Percentiles rank a stretch among this genome's conserved stretches.
These are phyloP conservation scores for Syzygium oleosum DNA, from an alignment of 345 rosid species.

Conservation along the genomic window DNA sequence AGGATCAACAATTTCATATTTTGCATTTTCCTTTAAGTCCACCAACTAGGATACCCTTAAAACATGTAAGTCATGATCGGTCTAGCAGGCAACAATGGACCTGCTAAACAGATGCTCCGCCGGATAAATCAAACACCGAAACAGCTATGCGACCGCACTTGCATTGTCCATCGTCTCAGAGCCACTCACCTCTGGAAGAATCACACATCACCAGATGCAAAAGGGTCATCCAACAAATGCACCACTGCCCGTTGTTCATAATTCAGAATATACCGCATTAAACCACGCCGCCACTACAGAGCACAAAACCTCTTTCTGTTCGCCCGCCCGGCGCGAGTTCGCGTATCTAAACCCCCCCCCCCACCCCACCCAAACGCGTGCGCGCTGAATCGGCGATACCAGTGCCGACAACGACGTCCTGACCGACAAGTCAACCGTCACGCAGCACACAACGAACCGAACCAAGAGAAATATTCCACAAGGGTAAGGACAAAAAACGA, in stretches of 20 bases:
- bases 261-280: not conserved
- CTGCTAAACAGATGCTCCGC: not conserved
- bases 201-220: not conserved
- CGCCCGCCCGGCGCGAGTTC: not conserved
- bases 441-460: not conserved
- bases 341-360: not conserved
- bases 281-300: not conserved
- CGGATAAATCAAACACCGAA: not conserved
- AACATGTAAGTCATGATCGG: not conserved
- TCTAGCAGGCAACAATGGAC: not conserved
- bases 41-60: not conserved
- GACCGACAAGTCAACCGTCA: not conserved
- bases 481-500: not conserved
- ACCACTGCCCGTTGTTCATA: not conserved
- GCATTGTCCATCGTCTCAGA: not conserved
- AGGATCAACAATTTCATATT: not conserved
- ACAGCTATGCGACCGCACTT: fast-evolving
- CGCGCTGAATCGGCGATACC: not conserved
- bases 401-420: not conserved
- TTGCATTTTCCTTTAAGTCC: not conserved
- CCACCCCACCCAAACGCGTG: not conserved
- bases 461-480: not conserved
- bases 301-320: not conserved
- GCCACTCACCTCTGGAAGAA: not conserved
- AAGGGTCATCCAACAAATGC: not conserved